Evolutionary conservation across 2,329 filamentous ascomycete genomes (phyloP), one percentile per base, ranked within the genome.

Genomic region (Claviceps purpurea): DNA sequence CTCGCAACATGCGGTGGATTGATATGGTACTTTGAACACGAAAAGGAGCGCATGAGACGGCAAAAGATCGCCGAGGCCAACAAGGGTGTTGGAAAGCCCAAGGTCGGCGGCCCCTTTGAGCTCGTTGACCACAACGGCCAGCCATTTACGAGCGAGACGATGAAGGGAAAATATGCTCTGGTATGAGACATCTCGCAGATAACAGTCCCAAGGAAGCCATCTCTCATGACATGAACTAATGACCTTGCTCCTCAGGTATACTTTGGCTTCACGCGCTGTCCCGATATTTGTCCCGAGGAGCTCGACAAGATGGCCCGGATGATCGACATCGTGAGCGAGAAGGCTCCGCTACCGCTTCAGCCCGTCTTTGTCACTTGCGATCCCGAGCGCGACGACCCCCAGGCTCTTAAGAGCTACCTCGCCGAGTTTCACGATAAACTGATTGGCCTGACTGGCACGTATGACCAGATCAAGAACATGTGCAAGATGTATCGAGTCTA

Each of bases 281-380:
- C 93, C 24, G 93, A 98, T 67, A 98, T 98, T 66, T 98, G 93
- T 73, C 93, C 93, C 38, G 93, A 98, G 64, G 93, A 98, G 71
- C 84, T 98, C 61, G 93, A 98, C 73, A 98, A 98, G 75, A 96
- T 98, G 90, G 87, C 91, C n/a, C 77, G 78, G 54, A 95, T 97
- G 81, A 85, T 94, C 64, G 89, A 98, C 64, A 73, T 79, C 6
- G 76, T 84, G 45, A 73, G 82, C 59, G 71, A 71, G 49, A 69
- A 75, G 60, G 62, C 64, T 4, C 74, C 77, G 2, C 67, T 67
- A 46, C 69, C 74, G 49, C 70, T 96, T 58, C 73, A 83, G 34
- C 88, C 91, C 30, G 76, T 98, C 53, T 97, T 98, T 69, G 88
- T 98, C 59, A 95, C 89, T 46, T 97, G 93, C 71, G 93, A 98